phyloP scores from a whole-genome alignment of 1,284 basidiomycete species.

The Ceratorhiza oryzae-sativae region DNA sequence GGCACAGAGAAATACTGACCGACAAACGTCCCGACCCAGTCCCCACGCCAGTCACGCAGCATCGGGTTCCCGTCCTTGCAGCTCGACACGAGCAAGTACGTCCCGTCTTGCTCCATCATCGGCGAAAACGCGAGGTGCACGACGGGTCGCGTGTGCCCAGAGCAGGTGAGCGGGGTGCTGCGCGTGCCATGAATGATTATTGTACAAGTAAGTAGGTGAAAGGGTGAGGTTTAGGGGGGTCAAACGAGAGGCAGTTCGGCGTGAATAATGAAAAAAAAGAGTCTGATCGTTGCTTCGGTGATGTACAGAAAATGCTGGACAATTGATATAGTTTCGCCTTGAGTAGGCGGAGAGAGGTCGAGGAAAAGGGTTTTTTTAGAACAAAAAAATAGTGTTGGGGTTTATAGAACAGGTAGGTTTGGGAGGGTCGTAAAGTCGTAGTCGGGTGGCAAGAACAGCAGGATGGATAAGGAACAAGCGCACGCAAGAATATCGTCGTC shows the following conservation, averaged over 20 bases:
- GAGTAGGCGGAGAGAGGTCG: no score
- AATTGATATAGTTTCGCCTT: neutral
- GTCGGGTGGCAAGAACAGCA: neutral
- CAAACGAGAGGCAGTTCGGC: neutral
- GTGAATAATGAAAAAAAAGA: neutral
- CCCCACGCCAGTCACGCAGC: slow-evolving; percentile 95
- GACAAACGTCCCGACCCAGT: slow-evolving; percentile 98
- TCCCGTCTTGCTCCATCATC: slow-evolving; percentile 75
- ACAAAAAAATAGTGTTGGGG: neutral
- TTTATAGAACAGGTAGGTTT: neutral
- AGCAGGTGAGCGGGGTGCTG: slow-evolving; percentile 43
- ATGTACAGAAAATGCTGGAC: neutral
- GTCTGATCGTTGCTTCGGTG: neutral
- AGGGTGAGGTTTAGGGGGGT: slow-evolving; percentile 6
- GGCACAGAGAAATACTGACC: slow-evolving; percentile 52
- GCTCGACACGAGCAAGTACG: slow-evolving; percentile 88
- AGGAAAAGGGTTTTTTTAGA: slow-evolving; percentile 14
- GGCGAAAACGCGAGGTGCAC: slow-evolving; percentile 93
- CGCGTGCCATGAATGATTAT: slow-evolving; percentile 40
- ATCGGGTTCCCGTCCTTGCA: slow-evolving; percentile 98
- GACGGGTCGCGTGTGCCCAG: slow-evolving; percentile 74
- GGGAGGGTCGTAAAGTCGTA: slow-evolving; percentile 21
- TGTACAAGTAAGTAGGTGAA: slow-evolving; percentile 1
- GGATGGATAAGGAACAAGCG: neutral
- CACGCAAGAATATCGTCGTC: slow-evolving; percentile 7